Evolutionary conservation across 441 rosid genomes (phyloP).

Genomic region (Arabidopsis lyrata): DNA sequence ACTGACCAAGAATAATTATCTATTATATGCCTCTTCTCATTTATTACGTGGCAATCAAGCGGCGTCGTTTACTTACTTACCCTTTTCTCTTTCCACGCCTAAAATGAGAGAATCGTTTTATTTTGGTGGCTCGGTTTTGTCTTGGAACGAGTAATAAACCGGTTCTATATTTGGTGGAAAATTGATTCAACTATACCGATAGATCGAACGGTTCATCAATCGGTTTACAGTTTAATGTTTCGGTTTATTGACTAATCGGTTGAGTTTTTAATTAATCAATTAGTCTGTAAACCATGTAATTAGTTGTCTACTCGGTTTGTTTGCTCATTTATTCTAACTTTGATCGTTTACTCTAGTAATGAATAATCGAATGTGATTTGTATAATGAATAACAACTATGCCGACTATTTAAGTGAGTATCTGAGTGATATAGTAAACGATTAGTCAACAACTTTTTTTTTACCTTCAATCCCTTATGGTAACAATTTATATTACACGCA

Average conservation of each 20-base stretch:
- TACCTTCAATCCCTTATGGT: neutral
- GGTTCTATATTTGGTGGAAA: too few relatives aligned
- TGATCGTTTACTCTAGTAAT: too few relatives aligned
- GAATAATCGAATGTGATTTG: too few relatives aligned
- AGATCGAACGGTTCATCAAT: neutral
- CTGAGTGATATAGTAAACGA: too few relatives aligned
- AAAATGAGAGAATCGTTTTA: neutral
- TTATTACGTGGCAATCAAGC: conserved; percentile 19
- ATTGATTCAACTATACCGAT: too few relatives aligned
- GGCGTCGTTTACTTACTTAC: conserved; percentile 22
- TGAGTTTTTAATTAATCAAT: neutral
- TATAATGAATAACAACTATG: neutral
- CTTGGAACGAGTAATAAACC: too few relatives aligned
- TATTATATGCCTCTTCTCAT: neutral
- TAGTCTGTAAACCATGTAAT: neutral
- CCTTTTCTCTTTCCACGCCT: neutral
- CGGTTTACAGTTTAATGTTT: neutral
- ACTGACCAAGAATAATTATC: conserved; percentile 2
- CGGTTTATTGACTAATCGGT: conserved; percentile 6
- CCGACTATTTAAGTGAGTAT: neutral
- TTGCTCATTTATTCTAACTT: too few relatives aligned
- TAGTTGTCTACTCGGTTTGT: too few relatives aligned
- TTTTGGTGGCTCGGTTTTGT: neutral
- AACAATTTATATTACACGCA: neutral
- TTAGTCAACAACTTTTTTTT: neutral